These are phyloP conservation scores for Saccharomyces hybrid DNA, from an alignment of 1,139 yeast genomes.

Conservation along the genomic window DNA sequence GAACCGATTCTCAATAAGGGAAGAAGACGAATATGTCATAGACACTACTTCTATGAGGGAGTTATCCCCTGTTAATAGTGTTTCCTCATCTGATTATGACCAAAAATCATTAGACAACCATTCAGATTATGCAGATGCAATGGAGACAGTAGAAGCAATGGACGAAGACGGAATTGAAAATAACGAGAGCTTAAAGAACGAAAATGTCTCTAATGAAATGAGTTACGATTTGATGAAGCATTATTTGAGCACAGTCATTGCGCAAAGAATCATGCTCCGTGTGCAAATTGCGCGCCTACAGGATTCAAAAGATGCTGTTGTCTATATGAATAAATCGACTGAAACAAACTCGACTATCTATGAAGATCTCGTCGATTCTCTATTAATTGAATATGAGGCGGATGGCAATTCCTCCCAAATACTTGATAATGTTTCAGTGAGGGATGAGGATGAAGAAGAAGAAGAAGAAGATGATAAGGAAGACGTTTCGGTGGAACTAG, in stretches of 20 bases:
- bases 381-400: constrained; percentile 18
- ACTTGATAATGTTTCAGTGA: neutral
- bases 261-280: constrained; percentile 24
- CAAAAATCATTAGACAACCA: neutral
- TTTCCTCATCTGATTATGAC: neutral
- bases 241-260: constrained; percentile 23
- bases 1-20: constrained; percentile 23
- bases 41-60: constrained; percentile 10
- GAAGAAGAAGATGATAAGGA: constrained; percentile 5
- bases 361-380: constrained; percentile 17
- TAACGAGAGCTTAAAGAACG: constrained; percentile 5
- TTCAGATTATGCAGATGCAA: constrained; percentile 1
- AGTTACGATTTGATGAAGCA: constrained; percentile 11
- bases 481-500: constrained; percentile 5
- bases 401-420: constrained; percentile 4
- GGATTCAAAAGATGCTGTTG: constrained; percentile 4
- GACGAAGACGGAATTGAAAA: neutral
- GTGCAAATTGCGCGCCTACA: constrained; percentile 23
- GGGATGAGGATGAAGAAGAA: neutral
- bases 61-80: neutral
- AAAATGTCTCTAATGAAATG: constrained; percentile 7
- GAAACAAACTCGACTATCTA: constrained; percentile 9
- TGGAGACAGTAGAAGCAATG: neutral
- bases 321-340: neutral
- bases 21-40: constrained; percentile 23